Conservation (phyloP, 495 filamentous ascomycete species). For the Penicillium simplicissimum region DNA sequence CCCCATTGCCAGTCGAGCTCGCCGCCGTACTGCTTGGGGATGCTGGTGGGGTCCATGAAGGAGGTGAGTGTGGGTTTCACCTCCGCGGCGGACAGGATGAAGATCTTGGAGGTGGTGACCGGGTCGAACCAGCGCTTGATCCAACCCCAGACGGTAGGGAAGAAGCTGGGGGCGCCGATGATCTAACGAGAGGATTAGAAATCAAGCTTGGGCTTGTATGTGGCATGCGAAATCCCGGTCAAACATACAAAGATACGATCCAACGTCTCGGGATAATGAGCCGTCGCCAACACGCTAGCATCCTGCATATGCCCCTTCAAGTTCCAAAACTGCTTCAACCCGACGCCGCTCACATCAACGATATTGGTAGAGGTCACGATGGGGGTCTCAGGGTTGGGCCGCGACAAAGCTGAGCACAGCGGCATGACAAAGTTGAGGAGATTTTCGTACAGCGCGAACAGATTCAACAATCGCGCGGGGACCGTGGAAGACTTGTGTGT, state of each 20-base stretch:
- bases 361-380: slow-evolving; percentile 88
- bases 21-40: slow-evolving; percentile 84
- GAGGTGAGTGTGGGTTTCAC: slow-evolving; percentile 69
- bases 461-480: slow-evolving; percentile 68
- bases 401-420: slow-evolving; percentile 70
- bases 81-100: slow-evolving; percentile 71
- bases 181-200: slow-evolving; percentile 52
- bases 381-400: slow-evolving; percentile 71
- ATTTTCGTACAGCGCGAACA: slow-evolving; percentile 89
- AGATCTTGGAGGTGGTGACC: slow-evolving; percentile 89
- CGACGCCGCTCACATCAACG: slow-evolving; percentile 80
- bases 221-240: neutral
- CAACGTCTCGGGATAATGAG: slow-evolving; percentile 88
- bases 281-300: slow-evolving; percentile 79
- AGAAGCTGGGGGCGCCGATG: slow-evolving; percentile 86
- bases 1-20: slow-evolving; percentile 79
- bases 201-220: too few species aligned
- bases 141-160: slow-evolving; percentile 93
- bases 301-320: slow-evolving; percentile 90
- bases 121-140: slow-evolving; percentile 96
- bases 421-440: slow-evolving; percentile 85
- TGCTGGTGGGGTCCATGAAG: slow-evolving; percentile 78
- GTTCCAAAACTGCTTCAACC: slow-evolving; percentile 91
- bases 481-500: slow-evolving; percentile 52
- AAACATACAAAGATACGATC: slow-evolving; percentile 76